Evolutionary conservation across 192 early-diverging fungal genomes (phyloP).

Genomic region (Rhizophagus sp.): DNA sequence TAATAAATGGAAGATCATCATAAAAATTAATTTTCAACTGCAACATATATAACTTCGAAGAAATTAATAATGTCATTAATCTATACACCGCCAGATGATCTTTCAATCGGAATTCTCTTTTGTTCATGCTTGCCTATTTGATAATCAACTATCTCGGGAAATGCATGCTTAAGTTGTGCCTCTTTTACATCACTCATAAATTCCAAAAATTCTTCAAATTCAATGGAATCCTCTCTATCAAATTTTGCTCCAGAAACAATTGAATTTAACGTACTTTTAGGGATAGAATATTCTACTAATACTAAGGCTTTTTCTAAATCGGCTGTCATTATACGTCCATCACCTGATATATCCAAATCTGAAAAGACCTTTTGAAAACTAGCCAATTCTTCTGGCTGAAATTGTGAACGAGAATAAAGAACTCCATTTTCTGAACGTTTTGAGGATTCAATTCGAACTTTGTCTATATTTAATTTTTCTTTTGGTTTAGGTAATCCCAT

Average conservation of each 20-base stretch:
- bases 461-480: neutral
- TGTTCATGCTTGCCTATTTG: neutral
- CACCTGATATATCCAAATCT: conserved; percentile 52
- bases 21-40: no score
- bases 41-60: no score
- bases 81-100: conserved; percentile 17
- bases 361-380: conserved; percentile 59
- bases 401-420: conserved; percentile 56
- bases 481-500: conserved; percentile 81
- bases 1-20: no score
- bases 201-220: conserved; percentile 76
- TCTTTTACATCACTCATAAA: conserved; percentile 65
- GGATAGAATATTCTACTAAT: conserved; percentile 55
- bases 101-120: conserved; percentile 12
- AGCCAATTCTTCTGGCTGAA: conserved; percentile 63
- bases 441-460: neutral
- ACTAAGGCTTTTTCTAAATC: conserved; percentile 56
- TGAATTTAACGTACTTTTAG: conserved; percentile 47
- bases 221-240: conserved; percentile 55
- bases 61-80: neutral
- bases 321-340: conserved; percentile 56
- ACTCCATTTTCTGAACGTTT: conserved; percentile 28
- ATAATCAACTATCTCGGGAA: conserved; percentile 41
- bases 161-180: conserved; percentile 48
- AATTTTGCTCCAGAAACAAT: conserved; percentile 59